Base-by-base conservation (phyloP, 225 moss, liverwort and hornwort species). In the Bryoerythrophyllum caledonicum region DNA sequence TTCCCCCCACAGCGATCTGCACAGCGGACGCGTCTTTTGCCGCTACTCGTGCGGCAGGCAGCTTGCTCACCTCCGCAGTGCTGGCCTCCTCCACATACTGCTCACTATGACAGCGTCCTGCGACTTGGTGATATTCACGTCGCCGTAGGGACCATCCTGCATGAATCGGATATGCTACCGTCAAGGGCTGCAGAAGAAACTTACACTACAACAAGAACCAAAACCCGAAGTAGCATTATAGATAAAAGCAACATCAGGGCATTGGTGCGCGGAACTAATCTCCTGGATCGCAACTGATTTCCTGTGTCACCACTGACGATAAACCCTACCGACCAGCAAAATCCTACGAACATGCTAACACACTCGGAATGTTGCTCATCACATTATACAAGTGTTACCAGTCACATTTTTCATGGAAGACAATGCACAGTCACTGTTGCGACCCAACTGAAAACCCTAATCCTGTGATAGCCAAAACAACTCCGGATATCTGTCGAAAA, bases 71-170 rank as follows among this genome's bases (percentile, higher is more conserved):
- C 68, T 89, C 86, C 7, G 79, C 88, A 54, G 88, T 86, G 12
- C 83, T 89, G 61, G 85, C 88, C 81, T 89, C 86, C 72, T 86
- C 86, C 68, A 86, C 41, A 52, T 86, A 79, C 70, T 85, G 76
- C 70, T 89, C 88, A 60, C 77, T 41, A 86, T 89, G 23, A 86
- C 88, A 10, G 86, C 88, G 49, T 83, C 86, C 65, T 89, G 86
- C 10, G 86, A 83, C 79, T 78, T 85, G 5, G 82, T 82, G 20
- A 74, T 60, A 8, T 57, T 67, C 66, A 74, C 58, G 21, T 79
- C 82, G 17, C 76, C 60, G 30, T 58, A 41, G 16, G 78, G 76
- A 71, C 61, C 65, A 76, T 68, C 68, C 87, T 87, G 79, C 19
- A 48, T 34, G 48, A 8, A 40, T 10, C n/a, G n/a, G n/a, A n/a